Evolutionary conservation across 495 filamentous ascomycete species (phyloP).

Genomic region (Neurospora sp.): DNA sequence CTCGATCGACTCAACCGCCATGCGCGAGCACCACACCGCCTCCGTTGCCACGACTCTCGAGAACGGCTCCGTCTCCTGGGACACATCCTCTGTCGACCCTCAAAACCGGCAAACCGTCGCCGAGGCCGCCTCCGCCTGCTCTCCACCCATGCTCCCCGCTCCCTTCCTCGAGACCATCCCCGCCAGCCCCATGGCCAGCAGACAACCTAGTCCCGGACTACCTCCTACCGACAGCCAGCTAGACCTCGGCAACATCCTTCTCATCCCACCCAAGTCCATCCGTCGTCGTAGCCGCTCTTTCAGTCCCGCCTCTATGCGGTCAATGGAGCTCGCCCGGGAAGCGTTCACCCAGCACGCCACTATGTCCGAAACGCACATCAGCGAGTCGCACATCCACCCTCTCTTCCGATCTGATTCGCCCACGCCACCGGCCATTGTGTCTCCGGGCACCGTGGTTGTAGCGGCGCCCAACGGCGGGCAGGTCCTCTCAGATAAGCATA

Average conservation of each 20-base stretch:
- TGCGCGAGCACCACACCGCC: conserved; percentile 18
- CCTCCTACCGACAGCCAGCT: neutral
- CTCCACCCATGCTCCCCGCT: conserved; percentile 5
- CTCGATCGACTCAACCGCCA: conserved; percentile 27
- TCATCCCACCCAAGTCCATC: conserved; percentile 29
- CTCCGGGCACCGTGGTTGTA: conserved; percentile 58
- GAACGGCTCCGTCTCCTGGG: conserved; percentile 61
- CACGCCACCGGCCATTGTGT: conserved; percentile 54
- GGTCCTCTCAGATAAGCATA: conserved; percentile 48
- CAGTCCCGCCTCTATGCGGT: conserved; percentile 25
- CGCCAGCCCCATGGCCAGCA: conserved; percentile 40
- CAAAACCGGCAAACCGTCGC: conserved; percentile 46
- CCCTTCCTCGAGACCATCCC: conserved; percentile 52
- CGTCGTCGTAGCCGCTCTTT: conserved; percentile 35
- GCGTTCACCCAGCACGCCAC: conserved; percentile 26
- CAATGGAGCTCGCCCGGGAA: conserved; percentile 18
- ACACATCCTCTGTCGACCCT: conserved; percentile 51
- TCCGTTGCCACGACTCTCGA: conserved; percentile 13
- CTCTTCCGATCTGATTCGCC: conserved; percentile 72
- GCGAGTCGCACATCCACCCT: conserved; percentile 74
- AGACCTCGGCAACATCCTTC: neutral
- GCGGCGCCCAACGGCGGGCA: conserved; percentile 63
- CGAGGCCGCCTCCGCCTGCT: conserved; percentile 29
- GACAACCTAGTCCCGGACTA: conserved; percentile 37
- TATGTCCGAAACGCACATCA: conserved; percentile 60